Percentiles rank a stretch among this genome's conserved stretches.
Evolutionary conservation across 208 protist species (phyloP).

Genomic region (Leishmania turanica): DNA sequence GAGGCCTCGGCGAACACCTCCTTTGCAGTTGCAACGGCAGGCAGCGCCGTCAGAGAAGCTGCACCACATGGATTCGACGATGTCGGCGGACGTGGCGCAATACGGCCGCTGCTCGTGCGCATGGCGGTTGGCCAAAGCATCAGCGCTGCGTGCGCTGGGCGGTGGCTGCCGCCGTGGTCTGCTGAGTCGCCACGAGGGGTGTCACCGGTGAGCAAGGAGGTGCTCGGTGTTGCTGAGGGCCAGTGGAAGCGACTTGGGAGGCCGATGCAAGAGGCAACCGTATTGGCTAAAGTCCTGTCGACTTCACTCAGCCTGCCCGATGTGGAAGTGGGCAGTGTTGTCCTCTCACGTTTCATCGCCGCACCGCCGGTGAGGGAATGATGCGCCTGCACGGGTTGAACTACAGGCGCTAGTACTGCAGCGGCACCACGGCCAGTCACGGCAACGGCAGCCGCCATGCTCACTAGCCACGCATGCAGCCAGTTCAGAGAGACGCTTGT

Average conservation of each 20-base stretch:
- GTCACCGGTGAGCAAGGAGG: neutral
- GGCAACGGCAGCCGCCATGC: neutral
- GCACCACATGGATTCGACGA: neutral
- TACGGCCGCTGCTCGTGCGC: constrained; percentile 16
- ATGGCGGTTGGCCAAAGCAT: constrained; percentile 36
- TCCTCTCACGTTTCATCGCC: too few species aligned
- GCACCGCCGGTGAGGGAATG: neutral
- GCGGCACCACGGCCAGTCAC: neutral
- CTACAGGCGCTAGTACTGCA: neutral
- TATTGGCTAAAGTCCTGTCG: constrained; percentile 41
- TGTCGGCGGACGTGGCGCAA: constrained; percentile 1
- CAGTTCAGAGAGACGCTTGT: neutral
- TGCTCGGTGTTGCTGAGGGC: neutral
- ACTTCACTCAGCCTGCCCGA: constrained; percentile 8
- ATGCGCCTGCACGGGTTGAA: neutral
- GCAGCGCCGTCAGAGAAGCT: constrained; percentile 14
- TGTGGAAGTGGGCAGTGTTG: neutral
- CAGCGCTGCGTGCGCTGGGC: neutral
- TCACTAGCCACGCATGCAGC: constrained; percentile 3
- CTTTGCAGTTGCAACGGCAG: constrained; percentile 8
- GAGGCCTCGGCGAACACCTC: constrained; percentile 21
- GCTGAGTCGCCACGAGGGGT: neutral
- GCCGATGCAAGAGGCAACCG: constrained; percentile 29
- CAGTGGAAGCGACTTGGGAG: constrained; percentile 56
- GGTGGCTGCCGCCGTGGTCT: neutral